A percentile compares a stretch with the other conserved stretches of the same genome.
These are phyloP conservation scores for Paramarasmius palmivorus DNA, from an alignment of 1,284 basidiomycete species.

Conservation along the genomic window DNA sequence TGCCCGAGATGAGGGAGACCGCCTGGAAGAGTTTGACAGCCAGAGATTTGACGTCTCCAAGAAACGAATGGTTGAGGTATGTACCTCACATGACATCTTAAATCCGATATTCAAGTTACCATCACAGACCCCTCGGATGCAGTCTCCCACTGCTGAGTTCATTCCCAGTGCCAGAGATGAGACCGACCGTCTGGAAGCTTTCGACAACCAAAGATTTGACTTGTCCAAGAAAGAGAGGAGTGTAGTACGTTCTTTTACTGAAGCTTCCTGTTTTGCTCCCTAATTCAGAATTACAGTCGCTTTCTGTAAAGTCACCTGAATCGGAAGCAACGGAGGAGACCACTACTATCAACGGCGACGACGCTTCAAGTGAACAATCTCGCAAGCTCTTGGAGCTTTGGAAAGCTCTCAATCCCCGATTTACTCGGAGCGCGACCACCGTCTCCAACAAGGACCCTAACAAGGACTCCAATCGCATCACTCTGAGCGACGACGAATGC, in stretches of 20 bases:
- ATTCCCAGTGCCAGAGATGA: conserved; percentile 2
- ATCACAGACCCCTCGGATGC: not conserved
- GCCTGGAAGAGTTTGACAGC: not conserved
- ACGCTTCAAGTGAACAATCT: not conserved
- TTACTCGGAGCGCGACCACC: not conserved
- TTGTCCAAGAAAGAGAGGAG: not conserved
- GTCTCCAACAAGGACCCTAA: not conserved
- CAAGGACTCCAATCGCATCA: no score
- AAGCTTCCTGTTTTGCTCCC: not conserved
- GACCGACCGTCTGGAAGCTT: not conserved
- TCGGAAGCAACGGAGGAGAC: not conserved
- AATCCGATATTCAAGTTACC: not conserved
- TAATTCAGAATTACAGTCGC: not conserved
- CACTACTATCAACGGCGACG: not conserved
- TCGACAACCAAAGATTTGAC: conserved; percentile 3
- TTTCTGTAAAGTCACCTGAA: not conserved
- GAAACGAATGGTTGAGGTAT: not conserved
- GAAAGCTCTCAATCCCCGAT: not conserved
- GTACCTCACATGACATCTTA: not conserved
- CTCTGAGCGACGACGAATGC: not conserved
- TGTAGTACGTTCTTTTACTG: not conserved
- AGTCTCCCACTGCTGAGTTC: not conserved
- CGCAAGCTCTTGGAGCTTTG: not conserved
- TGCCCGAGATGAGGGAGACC: not conserved
- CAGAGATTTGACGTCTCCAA: not conserved